Conservation (phyloP, 2,329 filamentous ascomycete species). For the Podosphaera xanthii region DNA sequence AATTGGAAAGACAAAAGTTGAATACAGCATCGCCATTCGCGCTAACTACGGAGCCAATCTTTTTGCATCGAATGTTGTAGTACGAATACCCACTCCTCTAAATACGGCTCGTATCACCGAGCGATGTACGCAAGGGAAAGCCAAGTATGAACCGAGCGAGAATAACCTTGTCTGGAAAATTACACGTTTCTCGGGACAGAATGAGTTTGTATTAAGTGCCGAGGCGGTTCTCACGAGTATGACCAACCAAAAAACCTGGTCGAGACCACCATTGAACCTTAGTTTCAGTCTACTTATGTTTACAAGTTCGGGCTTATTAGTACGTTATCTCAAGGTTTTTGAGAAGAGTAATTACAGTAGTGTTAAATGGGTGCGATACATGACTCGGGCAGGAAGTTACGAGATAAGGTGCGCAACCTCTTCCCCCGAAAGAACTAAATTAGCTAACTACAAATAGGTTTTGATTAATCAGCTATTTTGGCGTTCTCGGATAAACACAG, state of each 20-base stretch:
- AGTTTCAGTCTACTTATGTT: slow-evolving; percentile 96
- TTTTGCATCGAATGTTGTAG: slow-evolving; percentile 87
- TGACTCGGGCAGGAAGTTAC: slow-evolving; percentile 94
- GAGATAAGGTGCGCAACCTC: slow-evolving; percentile 49
- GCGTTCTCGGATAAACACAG: slow-evolving; percentile 5
- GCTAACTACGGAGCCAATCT: slow-evolving; percentile 93
- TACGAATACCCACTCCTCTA: slow-evolving; percentile 83
- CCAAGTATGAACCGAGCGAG: slow-evolving; percentile 93
- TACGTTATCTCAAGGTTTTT: slow-evolving; percentile 93
- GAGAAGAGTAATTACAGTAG: slow-evolving; percentile 98
- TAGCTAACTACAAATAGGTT: background rate
- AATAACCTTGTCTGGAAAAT: slow-evolving; percentile 99
- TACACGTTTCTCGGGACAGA: slow-evolving; percentile 91
- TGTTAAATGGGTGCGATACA: slow-evolving; percentile 98
- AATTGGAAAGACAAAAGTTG: slow-evolving; percentile 87
- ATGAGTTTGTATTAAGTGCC: slow-evolving; percentile 82
- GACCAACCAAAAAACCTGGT: slow-evolving; percentile 97
- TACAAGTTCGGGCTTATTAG: slow-evolving; percentile 76
- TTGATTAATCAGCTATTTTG: background rate
- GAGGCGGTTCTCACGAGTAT: slow-evolving; percentile 86
- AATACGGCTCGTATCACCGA: slow-evolving; percentile 91
- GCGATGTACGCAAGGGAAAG: slow-evolving; percentile 83
- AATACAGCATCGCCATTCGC: slow-evolving; percentile 94
- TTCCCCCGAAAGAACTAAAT: background rate
- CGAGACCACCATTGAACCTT: slow-evolving; percentile 70